Percentiles rank a stretch among this genome's conserved stretches.
Evolutionary conservation across 164 flowering plant species (phyloP).

Genomic region (Vitis labrusca): DNA sequence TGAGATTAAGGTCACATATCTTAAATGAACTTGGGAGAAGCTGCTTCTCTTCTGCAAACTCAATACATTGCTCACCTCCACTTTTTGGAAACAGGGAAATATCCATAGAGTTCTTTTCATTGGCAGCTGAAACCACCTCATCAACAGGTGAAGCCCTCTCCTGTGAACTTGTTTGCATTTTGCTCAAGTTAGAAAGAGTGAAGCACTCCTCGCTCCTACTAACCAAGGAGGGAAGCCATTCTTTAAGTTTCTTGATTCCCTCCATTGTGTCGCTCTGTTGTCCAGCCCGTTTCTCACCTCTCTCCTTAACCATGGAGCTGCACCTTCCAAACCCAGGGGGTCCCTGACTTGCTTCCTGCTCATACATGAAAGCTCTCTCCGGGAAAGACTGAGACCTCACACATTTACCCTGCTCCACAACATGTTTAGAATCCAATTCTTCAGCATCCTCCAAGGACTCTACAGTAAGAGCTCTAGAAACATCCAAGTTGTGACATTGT

Average conservation of each 20-base stretch:
- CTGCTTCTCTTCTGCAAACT: conserved; percentile 64
- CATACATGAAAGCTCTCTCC: conserved; percentile 26
- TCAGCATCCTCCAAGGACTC: conserved; percentile 26
- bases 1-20: conserved; percentile 86
- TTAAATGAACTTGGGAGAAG: conserved; percentile 72
- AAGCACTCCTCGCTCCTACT: conserved; percentile 30
- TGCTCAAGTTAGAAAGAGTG: conserved; percentile 27
- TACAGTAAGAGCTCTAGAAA: conserved; percentile 16
- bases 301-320: conserved; percentile 32
- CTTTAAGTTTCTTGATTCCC: conserved; percentile 57
- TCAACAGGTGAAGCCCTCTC: conserved; percentile 27
- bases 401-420: conserved; percentile 27
- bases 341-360: conserved; percentile 35
- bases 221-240: conserved; percentile 44
- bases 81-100: conserved; percentile 30
- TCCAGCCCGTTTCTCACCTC: conserved; percentile 59
- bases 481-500: conserved; percentile 22
- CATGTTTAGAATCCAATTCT: conserved; percentile 23
- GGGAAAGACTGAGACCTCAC: conserved; percentile 41
- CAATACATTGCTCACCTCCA: conserved; percentile 26
- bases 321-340: conserved; percentile 35
- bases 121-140: conserved; percentile 24
- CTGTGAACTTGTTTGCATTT: conserved; percentile 19
- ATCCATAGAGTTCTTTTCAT: conserved; percentile 28
- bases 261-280: conserved; percentile 33